phyloP scores from a whole-genome alignment of 495 filamentous ascomycete species.

The Parachaetomium inaequale region DNA sequence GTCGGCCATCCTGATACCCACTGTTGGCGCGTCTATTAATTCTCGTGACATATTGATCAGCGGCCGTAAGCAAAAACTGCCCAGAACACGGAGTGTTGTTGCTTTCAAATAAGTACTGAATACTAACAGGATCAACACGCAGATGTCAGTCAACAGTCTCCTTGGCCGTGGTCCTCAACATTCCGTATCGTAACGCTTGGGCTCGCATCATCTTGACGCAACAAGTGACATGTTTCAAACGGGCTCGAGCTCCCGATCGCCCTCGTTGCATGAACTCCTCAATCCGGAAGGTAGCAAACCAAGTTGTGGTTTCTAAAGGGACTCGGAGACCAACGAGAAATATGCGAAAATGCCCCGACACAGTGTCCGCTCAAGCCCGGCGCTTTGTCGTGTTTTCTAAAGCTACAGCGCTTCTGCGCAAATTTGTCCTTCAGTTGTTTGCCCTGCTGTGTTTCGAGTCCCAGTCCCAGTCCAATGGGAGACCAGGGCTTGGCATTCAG shows the following conservation, averaged over 20 bases:
- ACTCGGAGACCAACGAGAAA: background rate
- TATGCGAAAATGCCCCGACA: background rate
- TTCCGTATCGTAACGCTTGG: background rate
- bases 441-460: background rate
- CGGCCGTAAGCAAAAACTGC: background rate
- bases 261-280: background rate
- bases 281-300: slow-evolving; percentile 7
- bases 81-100: background rate
- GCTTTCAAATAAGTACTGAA: no score
- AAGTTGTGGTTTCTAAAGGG: background rate
- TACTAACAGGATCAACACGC: no score
- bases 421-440: background rate
- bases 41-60: slow-evolving; percentile 4
- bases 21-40: background rate
- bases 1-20: slow-evolving; percentile 3
- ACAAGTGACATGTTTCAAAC: slow-evolving; percentile 23
- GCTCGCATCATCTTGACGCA: background rate
- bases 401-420: slow-evolving; percentile 6
- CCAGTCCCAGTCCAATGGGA: slow-evolving; percentile 5
- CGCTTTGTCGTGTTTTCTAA: background rate
- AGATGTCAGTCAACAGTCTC: background rate
- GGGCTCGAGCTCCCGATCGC: slow-evolving; percentile 3
- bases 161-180: no score
- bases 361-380: background rate
- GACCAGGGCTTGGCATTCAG: background rate